Conservation (phyloP, 2,329 filamentous ascomycete genomes). For the Aspergillus sp. region DNA sequence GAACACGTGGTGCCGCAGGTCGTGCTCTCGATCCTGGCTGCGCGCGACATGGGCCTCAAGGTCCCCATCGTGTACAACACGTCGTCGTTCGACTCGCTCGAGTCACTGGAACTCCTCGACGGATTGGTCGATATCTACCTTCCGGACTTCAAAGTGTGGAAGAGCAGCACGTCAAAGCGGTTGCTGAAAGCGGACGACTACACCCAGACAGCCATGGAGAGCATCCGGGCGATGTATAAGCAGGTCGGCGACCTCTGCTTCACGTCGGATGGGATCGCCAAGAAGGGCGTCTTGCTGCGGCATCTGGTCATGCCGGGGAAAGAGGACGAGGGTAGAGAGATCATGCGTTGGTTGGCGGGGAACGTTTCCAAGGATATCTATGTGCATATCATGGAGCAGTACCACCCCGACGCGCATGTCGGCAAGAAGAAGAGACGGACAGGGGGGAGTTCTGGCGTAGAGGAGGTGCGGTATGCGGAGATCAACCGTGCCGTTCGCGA, state of each 20-base stretch:
- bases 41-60: constrained; percentile 66
- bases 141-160: constrained; percentile 87
- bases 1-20: constrained; percentile 87
- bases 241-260: constrained; percentile 85
- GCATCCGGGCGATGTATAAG: constrained; percentile 74
- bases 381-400: constrained; percentile 88
- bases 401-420: constrained; percentile 76
- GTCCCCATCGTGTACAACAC: constrained; percentile 84
- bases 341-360: constrained; percentile 73
- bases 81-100: constrained; percentile 74
- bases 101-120: constrained; percentile 70
- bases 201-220: constrained; percentile 68
- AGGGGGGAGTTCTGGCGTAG: constrained; percentile 19
- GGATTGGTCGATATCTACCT: constrained; percentile 82
- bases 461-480: constrained; percentile 66
- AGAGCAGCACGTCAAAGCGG: constrained; percentile 62
- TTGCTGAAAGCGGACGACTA: constrained; percentile 79
- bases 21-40: constrained; percentile 71
- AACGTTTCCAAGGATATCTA: constrained; percentile 74
- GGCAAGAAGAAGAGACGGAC: constrained; percentile 61
- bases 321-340: constrained; percentile 69
- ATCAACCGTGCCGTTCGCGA: constrained; percentile 71
- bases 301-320: constrained; percentile 85
- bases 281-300: constrained; percentile 70
- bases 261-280: constrained; percentile 76